These are phyloP conservation scores for Pleurotus eryngii DNA, from an alignment of 768 basidiomycete genomes.

Conservation along the genomic window DNA sequence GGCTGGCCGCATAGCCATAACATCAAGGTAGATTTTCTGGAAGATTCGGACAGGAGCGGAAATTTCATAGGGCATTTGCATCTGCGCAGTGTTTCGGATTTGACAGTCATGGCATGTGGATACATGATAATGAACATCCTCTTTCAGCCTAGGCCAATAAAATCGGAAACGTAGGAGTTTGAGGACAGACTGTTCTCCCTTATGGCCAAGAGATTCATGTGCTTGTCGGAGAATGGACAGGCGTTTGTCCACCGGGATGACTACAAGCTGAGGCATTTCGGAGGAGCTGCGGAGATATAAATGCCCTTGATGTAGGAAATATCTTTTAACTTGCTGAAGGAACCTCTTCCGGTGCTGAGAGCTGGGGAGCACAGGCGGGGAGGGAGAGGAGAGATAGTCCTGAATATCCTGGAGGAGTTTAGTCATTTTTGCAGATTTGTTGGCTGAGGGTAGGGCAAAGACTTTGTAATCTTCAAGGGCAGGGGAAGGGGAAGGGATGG, in stretches of 20 bases:
- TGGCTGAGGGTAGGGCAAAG: not conserved
- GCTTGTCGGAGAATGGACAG: constrained; percentile 13
- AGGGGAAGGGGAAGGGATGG: not conserved
- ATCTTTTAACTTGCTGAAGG: constrained; percentile 10
- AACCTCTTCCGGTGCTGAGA: constrained; percentile 4
- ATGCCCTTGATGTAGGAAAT: constrained; percentile 10
- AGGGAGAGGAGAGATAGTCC: constrained; percentile 12
- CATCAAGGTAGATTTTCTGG: constrained; percentile 21
- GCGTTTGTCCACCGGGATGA: constrained; percentile 11
- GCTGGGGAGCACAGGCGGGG: not conserved
- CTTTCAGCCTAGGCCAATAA: constrained; percentile 23
- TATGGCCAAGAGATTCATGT: constrained; percentile 23
- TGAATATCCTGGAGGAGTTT: constrained; percentile 2
- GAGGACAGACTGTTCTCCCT: constrained; percentile 16
- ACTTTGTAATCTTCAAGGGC: not conserved
- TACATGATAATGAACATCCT: constrained; percentile 20
- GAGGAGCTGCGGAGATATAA: constrained; percentile 10
- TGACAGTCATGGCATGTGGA: constrained; percentile 26
- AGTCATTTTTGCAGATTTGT: not conserved
- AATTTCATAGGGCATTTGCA: constrained; percentile 15
- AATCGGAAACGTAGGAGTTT: constrained; percentile 15
- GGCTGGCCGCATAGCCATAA: constrained; percentile 23
- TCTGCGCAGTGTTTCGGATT: constrained; percentile 6
- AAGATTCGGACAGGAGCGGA: constrained; percentile 13
- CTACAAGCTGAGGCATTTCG: constrained; percentile 11